Conservation (phyloP, 2,329 filamentous ascomycete species). For the Colletotrichum sp. region DNA sequence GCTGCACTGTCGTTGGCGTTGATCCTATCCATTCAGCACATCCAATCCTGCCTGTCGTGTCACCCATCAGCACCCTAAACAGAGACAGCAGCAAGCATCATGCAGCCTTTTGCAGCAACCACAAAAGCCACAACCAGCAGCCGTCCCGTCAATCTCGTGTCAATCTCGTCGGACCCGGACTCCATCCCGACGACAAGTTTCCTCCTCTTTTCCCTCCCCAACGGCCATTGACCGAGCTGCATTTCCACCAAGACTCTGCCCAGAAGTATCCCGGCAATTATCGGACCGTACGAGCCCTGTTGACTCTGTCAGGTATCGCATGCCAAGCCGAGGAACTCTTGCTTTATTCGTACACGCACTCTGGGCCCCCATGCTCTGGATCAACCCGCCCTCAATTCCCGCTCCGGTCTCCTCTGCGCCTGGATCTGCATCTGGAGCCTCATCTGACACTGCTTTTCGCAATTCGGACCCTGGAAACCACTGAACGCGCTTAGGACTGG, state of each 20-base stretch:
- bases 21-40: not conserved
- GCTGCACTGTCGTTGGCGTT: not conserved
- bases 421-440: not conserved
- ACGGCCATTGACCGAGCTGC: not conserved
- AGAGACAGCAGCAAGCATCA: not conserved
- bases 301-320: not conserved
- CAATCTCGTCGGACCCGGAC: not conserved
- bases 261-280: not conserved
- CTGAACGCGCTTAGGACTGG: not conserved
- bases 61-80: not conserved
- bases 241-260: not conserved
- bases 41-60: not conserved
- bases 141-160: not conserved
- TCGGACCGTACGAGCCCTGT: not conserved
- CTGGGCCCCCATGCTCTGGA: not conserved
- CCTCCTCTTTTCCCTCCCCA: not conserved
- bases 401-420: not conserved
- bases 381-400: not conserved
- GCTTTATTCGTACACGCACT: not conserved
- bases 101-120: not conserved
- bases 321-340: not conserved
- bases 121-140: not conserved
- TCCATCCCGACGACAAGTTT: not conserved
- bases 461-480: not conserved
- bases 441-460: not conserved